A percentile compares a stretch with the other conserved stretches of the same genome.
These are phyloP conservation scores for Blastobotrys indianensis DNA, from an alignment of 1,139 yeast species.

Conservation along the genomic window DNA sequence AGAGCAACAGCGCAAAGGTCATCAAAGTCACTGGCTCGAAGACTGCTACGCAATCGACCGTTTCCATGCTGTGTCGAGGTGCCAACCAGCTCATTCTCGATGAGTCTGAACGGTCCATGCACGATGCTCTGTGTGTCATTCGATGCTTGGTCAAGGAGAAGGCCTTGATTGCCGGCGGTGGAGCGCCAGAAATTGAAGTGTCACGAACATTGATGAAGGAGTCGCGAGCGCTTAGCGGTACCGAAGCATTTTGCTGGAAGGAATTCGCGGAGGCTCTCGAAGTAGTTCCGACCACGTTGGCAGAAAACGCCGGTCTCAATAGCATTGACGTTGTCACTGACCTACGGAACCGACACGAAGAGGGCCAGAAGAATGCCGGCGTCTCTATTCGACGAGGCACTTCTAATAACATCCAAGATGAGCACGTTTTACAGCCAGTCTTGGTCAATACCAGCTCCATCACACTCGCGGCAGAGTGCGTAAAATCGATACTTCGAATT, in stretches of 20 bases:
- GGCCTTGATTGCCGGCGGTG: conserved; percentile 97
- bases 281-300: conserved; percentile 92
- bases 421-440: conserved; percentile 94
- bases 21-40: conserved; percentile 89
- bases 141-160: conserved; percentile 92
- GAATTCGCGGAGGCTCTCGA: conserved; percentile 96
- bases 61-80: conserved; percentile 89
- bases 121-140: conserved; percentile 94
- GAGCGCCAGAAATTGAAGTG: conserved; percentile 96
- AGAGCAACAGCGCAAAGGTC: conserved; percentile 86
- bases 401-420: conserved; percentile 84
- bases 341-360: conserved; percentile 83
- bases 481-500: conserved; percentile 88
- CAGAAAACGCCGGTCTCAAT: conserved; percentile 96
- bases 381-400: conserved; percentile 92
- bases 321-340: conserved; percentile 95
- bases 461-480: conserved; percentile 91
- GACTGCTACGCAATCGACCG: conserved; percentile 55
- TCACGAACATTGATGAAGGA: conserved; percentile 76
- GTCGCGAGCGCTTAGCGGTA: conserved; percentile 73
- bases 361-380: conserved; percentile 91
- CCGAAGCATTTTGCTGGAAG: conserved; percentile 90
- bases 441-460: conserved; percentile 91
- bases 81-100: conserved; percentile 86
- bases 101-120: conserved; percentile 94